These are phyloP conservation scores for Dryas octopetala DNA, from an alignment of 306 rosid genomes.

Conservation along the genomic window DNA sequence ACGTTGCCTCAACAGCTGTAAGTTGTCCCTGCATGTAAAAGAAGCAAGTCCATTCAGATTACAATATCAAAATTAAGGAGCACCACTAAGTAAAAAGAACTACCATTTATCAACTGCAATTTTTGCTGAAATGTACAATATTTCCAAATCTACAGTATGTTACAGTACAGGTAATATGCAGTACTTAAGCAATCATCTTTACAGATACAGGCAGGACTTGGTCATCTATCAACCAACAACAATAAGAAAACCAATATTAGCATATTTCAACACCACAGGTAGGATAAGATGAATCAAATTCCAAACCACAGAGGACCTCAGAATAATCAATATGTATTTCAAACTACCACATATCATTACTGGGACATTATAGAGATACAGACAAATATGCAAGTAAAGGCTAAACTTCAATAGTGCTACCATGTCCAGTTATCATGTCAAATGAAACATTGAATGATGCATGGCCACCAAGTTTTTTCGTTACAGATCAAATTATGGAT, in stretches of 20 bases:
- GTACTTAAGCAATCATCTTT: background rate
- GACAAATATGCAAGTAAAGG: background rate
- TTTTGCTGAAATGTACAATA: background rate
- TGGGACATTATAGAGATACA: background rate
- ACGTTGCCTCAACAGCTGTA: conserved; percentile 86
- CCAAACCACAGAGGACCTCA: background rate
- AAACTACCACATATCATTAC: background rate
- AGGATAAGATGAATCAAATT: background rate
- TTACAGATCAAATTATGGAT: background rate
- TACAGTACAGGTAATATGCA: background rate
- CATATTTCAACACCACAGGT: background rate
- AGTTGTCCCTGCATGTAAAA: conserved; percentile 70
- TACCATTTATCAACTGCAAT: conserved; percentile 11
- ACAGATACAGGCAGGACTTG: background rate
- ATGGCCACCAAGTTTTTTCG: background rate
- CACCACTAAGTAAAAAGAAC: conserved; percentile 7
- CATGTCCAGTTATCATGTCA: background rate
- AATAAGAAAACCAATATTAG: background rate
- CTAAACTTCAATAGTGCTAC: background rate
- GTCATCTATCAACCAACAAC: background rate
- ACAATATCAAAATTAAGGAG: conserved; percentile 23
- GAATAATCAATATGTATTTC: background rate
- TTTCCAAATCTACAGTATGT: background rate
- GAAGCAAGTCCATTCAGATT: conserved; percentile 15
- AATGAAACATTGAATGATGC: background rate